Base-by-base conservation (phyloP, 2,329 filamentous ascomycete species). In the Chaetomium olivaceum region DNA sequence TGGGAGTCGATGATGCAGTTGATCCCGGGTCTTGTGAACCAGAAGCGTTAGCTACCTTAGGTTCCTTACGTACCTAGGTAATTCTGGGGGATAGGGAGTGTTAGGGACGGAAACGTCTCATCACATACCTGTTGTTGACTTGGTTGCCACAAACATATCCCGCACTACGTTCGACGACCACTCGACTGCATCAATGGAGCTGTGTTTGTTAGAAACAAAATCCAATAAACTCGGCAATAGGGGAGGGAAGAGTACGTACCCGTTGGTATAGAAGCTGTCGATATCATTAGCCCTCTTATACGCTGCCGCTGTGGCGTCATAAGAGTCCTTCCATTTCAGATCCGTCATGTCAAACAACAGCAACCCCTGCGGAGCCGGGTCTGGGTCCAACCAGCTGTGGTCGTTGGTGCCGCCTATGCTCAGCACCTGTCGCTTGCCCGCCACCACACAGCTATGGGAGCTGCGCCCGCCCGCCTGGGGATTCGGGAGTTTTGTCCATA, bases 271-370 rank as follows among this genome's bases (percentile, higher is more conserved):
- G 67, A 61, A 69, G 3, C n/a, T 56, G 59, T 67, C 59, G 48
- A 71, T 58, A 23, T 29, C 48, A 0, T 51, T 55, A 0, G 62
- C 31, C 11, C 61, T 58, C 50, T 67, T 61, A 31, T 71, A 71
- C n/a, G 55, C 58, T 1, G 54, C 56, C 1, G 62, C 64, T 11
- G 61, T 60, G n/a, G 67, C 56, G 27, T 71, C 61, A 14, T 67
- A 71, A 16, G 58, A 58, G 39, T 63, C 39, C 16, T 62, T 68
- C 70, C 70, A 71, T 27, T 56, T 36, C 63, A 66, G 7, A 7
- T 48, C 54, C 8, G 63, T 61, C 68, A 71, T 70, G 48, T 71
- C 70, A 31, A 71, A 71, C 16, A 70, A 19, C 6, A 59, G n/a
- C 39, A 71, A 36, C 0, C 70, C 70, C 39, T 69, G 62, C 7